These are phyloP conservation scores for Eucalyptus shirleyi DNA, from an alignment of 345 rosid species.

Conservation along the genomic window DNA sequence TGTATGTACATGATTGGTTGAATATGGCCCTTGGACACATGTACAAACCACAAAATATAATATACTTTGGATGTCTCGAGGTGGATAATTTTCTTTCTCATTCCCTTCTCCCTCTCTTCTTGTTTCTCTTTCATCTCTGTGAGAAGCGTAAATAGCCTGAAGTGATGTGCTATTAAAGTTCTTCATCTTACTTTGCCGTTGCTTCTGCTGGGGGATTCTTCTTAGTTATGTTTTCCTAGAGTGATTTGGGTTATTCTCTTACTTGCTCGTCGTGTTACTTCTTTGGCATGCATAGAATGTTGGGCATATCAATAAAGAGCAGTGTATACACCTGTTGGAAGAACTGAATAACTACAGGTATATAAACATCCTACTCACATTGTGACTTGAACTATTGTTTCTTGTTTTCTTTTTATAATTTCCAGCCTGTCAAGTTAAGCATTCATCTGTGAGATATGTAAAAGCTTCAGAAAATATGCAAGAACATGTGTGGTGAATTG, in stretches of 20 bases:
- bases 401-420: not conserved
- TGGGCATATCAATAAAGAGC: slow-evolving; percentile 60
- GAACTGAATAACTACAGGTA: slow-evolving; percentile 88
- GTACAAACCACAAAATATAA: not conserved
- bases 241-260: not conserved
- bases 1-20: not conserved
- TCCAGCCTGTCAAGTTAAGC: not conserved
- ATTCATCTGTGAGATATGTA: not conserved
- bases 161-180: not conserved
- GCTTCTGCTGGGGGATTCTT: not conserved
- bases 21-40: not conserved
- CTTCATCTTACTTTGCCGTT: not conserved
- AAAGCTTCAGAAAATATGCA: not conserved
- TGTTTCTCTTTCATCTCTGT: not conserved
- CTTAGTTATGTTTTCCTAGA: not conserved
- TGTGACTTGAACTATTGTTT: not conserved
- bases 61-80: not conserved
- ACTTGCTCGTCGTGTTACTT: not conserved
- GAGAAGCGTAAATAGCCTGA: not conserved
- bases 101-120: not conserved
- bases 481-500: not conserved
- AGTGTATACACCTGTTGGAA: slow-evolving; percentile 69
- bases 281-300: slow-evolving; percentile 30
- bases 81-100: not conserved
- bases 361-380: not conserved